Conservation (phyloP, 495 filamentous ascomycete species). For the Lophium mytilinum region DNA sequence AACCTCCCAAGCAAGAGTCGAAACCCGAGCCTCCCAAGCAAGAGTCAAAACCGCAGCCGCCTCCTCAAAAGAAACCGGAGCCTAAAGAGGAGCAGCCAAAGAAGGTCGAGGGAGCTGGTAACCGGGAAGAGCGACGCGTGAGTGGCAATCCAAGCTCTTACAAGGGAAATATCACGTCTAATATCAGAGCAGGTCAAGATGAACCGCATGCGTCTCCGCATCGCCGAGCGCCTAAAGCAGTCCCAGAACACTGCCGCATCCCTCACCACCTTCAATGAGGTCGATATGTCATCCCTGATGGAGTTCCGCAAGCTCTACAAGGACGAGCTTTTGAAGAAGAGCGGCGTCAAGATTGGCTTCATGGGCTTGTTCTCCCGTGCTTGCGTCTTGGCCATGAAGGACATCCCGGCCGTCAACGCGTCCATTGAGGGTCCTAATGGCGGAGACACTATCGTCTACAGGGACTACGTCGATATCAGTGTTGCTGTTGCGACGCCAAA, state of each 20-base stretch:
- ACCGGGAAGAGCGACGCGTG: constrained; percentile 83
- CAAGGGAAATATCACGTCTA: not conserved
- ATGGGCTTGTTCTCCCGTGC: constrained; percentile 97
- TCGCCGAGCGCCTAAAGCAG: constrained; percentile 96
- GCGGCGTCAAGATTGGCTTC: constrained; percentile 94
- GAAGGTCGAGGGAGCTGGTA: constrained; percentile 48
- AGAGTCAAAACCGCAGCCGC: constrained; percentile 32
- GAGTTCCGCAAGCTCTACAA: constrained; percentile 96
- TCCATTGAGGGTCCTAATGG: constrained; percentile 93
- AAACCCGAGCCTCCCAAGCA: constrained; percentile 29
- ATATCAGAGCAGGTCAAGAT: constrained; percentile 71
- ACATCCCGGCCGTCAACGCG: constrained; percentile 92
- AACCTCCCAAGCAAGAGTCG: constrained; percentile 25
- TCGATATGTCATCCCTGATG: constrained; percentile 98
- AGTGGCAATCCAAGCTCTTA: constrained; percentile 25
- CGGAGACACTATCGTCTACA: constrained; percentile 95
- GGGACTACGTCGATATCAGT: constrained; percentile 96
- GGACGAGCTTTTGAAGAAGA: constrained; percentile 90
- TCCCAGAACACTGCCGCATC: constrained; percentile 98
- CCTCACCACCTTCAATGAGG: constrained; percentile 97
- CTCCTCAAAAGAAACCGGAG: constrained; percentile 31
- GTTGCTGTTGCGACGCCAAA: constrained; percentile 97
- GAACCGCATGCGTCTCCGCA: constrained; percentile 97
- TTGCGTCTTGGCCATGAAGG: constrained; percentile 85
- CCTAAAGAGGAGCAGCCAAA: constrained; percentile 40